Evolutionary conservation across 352 stramenopile genomes (phyloP), one percentile per base, ranked within the genome.

Genomic region (Phytophthora kernoviae): DNA sequence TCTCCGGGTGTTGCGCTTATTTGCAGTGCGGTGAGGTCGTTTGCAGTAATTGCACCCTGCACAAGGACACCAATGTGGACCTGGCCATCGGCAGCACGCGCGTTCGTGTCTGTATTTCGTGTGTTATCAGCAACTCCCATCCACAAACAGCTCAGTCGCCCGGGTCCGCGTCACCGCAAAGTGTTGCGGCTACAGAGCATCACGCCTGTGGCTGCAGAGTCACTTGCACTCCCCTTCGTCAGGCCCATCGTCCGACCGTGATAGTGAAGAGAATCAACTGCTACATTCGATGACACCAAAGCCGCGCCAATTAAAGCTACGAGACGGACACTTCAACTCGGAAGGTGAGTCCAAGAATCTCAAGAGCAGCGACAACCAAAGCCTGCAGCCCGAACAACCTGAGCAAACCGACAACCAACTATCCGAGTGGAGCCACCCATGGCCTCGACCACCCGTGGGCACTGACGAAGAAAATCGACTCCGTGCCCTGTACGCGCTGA

Each of bases 31-130:
- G 85, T 4, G 83, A 93, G 52, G 77, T 94, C 20, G 81, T 94
- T 17, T 94, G 85, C 76, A 92, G 78, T 57, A 79, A 78, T 47
- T 94, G 85, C 72, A 88, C 84, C 34, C 63, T 91, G 14, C 75
- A 88, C 65, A 91, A 91, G 70, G 84, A 81, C 24, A 76, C 81
- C 3, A 22, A 68, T 18, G 55, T 84, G 26, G 67, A 90, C 52
- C 54, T 77, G 15, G 68, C 63, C 10, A 73, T 88, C 8, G 76
- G 73, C 9, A 61, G 68, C 64, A 90, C 75, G n/a, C 78, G 77
- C 21, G 85, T 94, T 42, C 83, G 83, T 21, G 83, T 94, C 10
- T 94, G 85, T 60, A 81, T 93, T 47, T 84, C 85, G 34, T 94
- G 85, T 54, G 73, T 93, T 17, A 80, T 90, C 58, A 84, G 76